Evolutionary conservation across 768 basidiomycete species (phyloP).

Genomic region (Leucocoprinus sp.): DNA sequence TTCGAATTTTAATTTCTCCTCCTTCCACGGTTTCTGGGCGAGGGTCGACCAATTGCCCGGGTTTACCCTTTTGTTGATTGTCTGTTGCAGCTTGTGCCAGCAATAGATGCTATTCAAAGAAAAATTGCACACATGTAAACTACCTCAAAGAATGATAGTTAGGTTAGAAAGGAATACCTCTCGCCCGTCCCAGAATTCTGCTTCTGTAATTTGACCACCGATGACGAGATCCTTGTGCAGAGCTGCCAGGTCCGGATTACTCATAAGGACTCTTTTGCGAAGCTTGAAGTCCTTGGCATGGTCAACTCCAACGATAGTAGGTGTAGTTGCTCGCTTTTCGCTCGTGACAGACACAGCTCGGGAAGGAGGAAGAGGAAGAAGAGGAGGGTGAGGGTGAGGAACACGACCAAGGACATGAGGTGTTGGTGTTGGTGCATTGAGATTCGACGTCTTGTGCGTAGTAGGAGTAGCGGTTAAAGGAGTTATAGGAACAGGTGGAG

Average conservation of each 20-base stretch:
- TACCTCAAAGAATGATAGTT: conserved; percentile 9
- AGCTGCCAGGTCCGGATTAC: conserved; percentile 66
- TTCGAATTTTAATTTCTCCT: conserved; percentile 82
- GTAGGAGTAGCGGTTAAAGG: conserved; percentile 19
- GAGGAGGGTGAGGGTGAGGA: too few relatives aligned
- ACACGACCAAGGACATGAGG: conserved; percentile 16
- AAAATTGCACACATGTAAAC: conserved; percentile 14
- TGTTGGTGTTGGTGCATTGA: conserved; percentile 24
- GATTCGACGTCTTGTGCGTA: conserved; percentile 13
- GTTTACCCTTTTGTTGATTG: conserved; percentile 69
- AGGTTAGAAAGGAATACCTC: conserved; percentile 46
- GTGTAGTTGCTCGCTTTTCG: conserved; percentile 37
- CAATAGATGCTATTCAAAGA: conserved; percentile 67
- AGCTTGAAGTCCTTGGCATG: conserved; percentile 62
- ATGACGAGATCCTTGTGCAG: conserved; percentile 89
- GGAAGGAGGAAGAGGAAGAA: conserved; percentile 43
- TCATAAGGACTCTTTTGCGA: conserved; percentile 71
- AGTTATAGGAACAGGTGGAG: conserved; percentile 17
- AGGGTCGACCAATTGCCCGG: conserved; percentile 81
- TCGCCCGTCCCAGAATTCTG: conserved; percentile 96
- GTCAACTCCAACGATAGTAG: conserved; percentile 49
- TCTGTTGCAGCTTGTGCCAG: conserved; percentile 70
- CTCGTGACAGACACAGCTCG: conserved; percentile 58
- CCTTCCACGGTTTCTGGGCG: conserved; percentile 77
- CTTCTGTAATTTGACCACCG: conserved; percentile 76